Base-by-base conservation (phyloP, 1,284 basidiomycete species). In the Calocybe gambosa region DNA sequence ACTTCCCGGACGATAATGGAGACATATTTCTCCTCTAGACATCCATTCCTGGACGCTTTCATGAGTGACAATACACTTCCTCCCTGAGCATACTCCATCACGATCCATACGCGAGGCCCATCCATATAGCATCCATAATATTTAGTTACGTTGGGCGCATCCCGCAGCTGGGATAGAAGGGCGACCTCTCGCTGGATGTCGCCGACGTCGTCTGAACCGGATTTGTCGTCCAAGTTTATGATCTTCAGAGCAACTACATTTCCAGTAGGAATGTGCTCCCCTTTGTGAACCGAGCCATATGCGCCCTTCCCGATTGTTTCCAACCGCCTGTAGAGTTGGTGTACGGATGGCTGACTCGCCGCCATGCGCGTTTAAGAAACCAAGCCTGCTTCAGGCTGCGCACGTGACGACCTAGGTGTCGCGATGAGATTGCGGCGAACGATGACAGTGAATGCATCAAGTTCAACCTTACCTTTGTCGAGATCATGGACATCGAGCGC, bases 111-210 rank as follows among this genome's bases (percentile, higher is more conserved):
- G 42, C 91, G 88, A 20, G 93, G 89, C 0, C 93, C 93, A 62
- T 95, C 89, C 61, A 97, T 79, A 69, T 90, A 87, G 67, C 94
- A 97, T 18, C 93, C 95, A 68, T 88, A 97, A 69, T 99, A 99
- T 56, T 89, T 85, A 35, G 93, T 96, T 55, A 99, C 84, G 62
- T 99, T 99, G 45, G 88, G 87, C 0, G 80, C 80, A 54, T 92
- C 89, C 34, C 90, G 75, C 34, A 99, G 78, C 61, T 95, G 91
- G 42, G 89, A 88, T 25, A 99, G 75, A 39, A 99, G 81, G 5
- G 92, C 85, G 16, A 99, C 93, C 67, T 99, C 96, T 53, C 89
- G 86, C 67, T 98, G 95, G 47, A 99, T 98, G 66, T 96, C 95
- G 39, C 76, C 88, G 19, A 98, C 93, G 64, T 99, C 96, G 65